Evolutionary conservation across 192 early-diverging fungal genomes (phyloP), one percentile per base, ranked within the genome.

Genomic region (Podila epicladia): DNA sequence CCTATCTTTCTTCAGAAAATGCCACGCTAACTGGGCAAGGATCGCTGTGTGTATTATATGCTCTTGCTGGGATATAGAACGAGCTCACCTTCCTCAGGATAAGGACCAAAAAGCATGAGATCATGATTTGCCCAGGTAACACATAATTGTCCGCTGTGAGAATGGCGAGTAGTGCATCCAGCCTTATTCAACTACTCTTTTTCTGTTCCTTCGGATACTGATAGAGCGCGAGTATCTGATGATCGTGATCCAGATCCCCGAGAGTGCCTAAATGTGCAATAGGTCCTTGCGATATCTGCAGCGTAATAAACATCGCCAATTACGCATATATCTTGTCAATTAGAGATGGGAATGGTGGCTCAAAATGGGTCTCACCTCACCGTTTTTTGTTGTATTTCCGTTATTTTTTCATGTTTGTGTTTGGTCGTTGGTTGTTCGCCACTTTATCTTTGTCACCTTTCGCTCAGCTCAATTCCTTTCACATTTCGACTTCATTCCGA

Each of bases 71-170:
- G 22, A 32, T 50, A 48, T 80, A 96, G 92, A 97, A 99, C 74
- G 97, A 98, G 57, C 82, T 99, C 65, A 96, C 95, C 8, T 99
- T 99, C 74, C 69, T 99, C 65, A 89, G 97, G 64, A 93, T 99
- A 59, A 87, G 97, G 37, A 95, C 95, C 28, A 97, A 95, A 84
- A 95, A 96, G 72, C 95, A 98, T 82, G 97, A 99, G 77, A 94
- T 99, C 58, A 97, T 99, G 95, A 90, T 99, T 19, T 94, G 95
- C 12, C 95, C 96, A 63, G 95, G 93, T 95, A 86, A 71, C 71
- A 20, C 19, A 38, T 26, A 8, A 22, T 3, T n/a, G 41, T 45
- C 41, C 15, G 41, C 11, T n/a, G 38, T 41, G 24, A 17, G 17
- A 32, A 13, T 29, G 24, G 8, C 33, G 58, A 15, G 41, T 15